Evolutionary conservation across 2,329 filamentous ascomycete genomes (phyloP).

Genomic region (Akanthomyces lecanii): DNA sequence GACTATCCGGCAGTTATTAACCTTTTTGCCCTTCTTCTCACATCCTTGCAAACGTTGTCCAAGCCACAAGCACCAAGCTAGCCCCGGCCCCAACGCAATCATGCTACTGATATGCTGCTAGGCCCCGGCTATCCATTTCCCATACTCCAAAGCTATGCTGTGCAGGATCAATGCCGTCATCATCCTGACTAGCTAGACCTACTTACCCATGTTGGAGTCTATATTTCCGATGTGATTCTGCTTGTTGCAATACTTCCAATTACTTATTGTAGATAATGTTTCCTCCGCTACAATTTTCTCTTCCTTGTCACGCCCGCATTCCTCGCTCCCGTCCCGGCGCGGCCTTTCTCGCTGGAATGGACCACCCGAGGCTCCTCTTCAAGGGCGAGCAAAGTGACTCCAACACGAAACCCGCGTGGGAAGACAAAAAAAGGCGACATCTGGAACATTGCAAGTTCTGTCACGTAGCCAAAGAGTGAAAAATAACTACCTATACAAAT

Average conservation of each 20-base stretch:
- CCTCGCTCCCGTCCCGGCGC: neutral
- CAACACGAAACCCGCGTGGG: neutral
- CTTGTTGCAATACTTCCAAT: too few relatives aligned
- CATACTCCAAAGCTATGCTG: neutral
- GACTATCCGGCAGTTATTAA: neutral
- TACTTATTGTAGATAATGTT: too few relatives aligned
- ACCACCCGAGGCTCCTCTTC: neutral
- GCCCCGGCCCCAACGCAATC: neutral
- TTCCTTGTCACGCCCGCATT: neutral
- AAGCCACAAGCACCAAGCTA: neutral
- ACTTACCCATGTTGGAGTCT: too few relatives aligned
- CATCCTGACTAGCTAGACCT: conserved; percentile 1
- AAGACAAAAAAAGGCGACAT: neutral
- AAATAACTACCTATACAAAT: neutral
- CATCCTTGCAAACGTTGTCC: conserved; percentile 9
- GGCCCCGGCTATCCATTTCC: neutral
- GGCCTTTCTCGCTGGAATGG: neutral
- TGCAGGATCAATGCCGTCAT: conserved; percentile 10
- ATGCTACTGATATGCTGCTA: neutral
- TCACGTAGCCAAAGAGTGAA: neutral
- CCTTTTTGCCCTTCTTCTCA: neutral
- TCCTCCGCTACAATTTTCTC: too few relatives aligned
- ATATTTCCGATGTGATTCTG: too few relatives aligned
- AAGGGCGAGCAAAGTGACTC: neutral
- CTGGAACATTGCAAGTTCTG: neutral